A percentile compares a stretch with the other conserved stretches of the same genome.
Evolutionary conservation across 768 basidiomycete genomes (phyloP).

Genomic region (Tricholoma sp.): DNA sequence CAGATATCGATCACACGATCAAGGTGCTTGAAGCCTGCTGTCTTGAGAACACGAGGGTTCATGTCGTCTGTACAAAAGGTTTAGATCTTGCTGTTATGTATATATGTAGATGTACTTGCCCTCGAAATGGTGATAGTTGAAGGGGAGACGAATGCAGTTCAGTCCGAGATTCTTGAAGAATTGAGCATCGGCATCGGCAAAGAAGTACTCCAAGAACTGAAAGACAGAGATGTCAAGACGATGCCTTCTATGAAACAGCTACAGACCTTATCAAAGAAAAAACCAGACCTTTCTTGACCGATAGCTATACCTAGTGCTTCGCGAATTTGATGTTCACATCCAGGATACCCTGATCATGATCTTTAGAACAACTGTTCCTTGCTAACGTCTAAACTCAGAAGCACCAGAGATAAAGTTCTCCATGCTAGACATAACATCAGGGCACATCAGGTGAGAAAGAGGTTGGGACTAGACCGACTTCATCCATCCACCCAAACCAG

Average conservation of each 20-base stretch:
- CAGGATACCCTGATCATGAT: conserved; percentile 55
- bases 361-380: background rate
- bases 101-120: conserved; percentile 20
- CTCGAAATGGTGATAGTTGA: conserved; percentile 76
- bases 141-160: conserved; percentile 73
- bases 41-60: conserved; percentile 74
- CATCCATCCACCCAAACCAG: conserved; percentile 85
- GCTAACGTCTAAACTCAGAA: background rate
- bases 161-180: conserved; percentile 78
- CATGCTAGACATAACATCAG: conserved; percentile 39
- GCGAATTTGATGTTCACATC: conserved; percentile 77
- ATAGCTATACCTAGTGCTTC: conserved; percentile 61
- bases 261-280: conserved; percentile 79
- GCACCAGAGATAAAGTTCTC: conserved; percentile 71
- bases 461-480: conserved; percentile 45
- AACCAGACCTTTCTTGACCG: conserved; percentile 62
- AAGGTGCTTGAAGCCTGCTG: conserved; percentile 74
- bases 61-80: conserved; percentile 45
- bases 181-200: conserved; percentile 65
- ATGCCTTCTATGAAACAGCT: background rate
- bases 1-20: conserved; percentile 78
- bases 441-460: background rate
- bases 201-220: conserved; percentile 87
- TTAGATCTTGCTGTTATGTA: background rate
- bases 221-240: conserved; percentile 46